phyloP scores from a whole-genome alignment of 2,329 filamentous ascomycete species.

The Colletotrichum musicola region DNA sequence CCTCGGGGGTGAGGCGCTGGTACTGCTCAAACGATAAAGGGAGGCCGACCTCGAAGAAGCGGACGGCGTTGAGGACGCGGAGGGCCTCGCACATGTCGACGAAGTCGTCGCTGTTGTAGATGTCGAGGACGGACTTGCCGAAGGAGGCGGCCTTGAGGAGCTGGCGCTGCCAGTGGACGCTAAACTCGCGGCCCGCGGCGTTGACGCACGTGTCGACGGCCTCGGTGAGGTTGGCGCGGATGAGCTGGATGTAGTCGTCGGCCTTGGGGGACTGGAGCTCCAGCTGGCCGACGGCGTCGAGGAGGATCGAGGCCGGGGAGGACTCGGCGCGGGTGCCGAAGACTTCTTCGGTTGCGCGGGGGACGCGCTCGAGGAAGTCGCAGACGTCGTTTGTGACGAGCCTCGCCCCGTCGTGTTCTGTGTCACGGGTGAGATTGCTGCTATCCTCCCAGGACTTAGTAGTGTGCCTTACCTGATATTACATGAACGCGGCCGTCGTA shows the following conservation, averaged over 20 bases:
- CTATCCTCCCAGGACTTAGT: too few relatives aligned
- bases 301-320: conserved; percentile 88
- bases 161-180: conserved; percentile 92
- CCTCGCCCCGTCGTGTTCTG: conserved; percentile 85
- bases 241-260: conserved; percentile 97
- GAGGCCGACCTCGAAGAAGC: conserved; percentile 91
- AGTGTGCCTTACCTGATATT: conserved; percentile 85
- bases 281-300: conserved; percentile 92
- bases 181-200: conserved; percentile 93
- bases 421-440: conserved; percentile 39
- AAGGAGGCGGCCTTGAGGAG: conserved; percentile 97
- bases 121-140: conserved; percentile 95
- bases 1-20: conserved; percentile 88
- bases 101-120: conserved; percentile 98
- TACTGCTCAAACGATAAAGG: conserved; percentile 96
- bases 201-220: conserved; percentile 95
- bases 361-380: conserved; percentile 96
- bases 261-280: conserved; percentile 96
- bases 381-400: conserved; percentile 94
- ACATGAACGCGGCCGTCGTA: conserved; percentile 94
- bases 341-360: conserved; percentile 86
- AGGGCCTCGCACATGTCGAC: conserved; percentile 98
- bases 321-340: conserved; percentile 91
- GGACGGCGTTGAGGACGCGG: conserved; percentile 90
- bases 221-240: conserved; percentile 87